Base-by-base conservation (phyloP, 495 filamentous ascomycete genomes). In the Neurospora discreta region DNA sequence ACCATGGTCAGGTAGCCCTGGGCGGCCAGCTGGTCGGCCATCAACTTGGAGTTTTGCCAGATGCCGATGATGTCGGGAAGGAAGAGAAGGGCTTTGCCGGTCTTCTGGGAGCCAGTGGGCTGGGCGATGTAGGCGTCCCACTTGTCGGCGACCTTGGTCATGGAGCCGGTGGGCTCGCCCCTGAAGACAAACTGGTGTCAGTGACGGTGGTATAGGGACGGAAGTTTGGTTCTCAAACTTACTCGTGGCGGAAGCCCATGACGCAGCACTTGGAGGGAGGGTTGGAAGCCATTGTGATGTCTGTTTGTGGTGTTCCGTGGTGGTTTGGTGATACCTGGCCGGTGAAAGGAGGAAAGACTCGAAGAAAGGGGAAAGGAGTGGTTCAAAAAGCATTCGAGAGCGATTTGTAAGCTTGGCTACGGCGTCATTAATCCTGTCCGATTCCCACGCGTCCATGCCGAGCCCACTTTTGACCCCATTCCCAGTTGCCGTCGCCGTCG, bases 11-110 rank as follows among this genome's bases (percentile, higher is more conserved):
- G 85, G 80, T 94, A 97, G 58, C 93, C 93, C 77, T 92, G 91
- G 76, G 88, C 89, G 71, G 93, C 93, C 73, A 87, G 93, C 78
- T 93, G 90, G 83, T 96, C 93, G 72, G 92, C 93, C 71, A 94
- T 82, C 68, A 97, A 87, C 83, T 94, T 84, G 77, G 87, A 84
- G 82, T 96, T 96, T 79, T 87, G 82, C 85, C 88, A 93, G 80
- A 92, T 87, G 72, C 90, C 87, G 76, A 92, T 86, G 76, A 92
- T 86, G 74, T 93, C 91, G 42, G 88, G 86, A 52, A 92, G 75
- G 79, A 83, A 82, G 70, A 88, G 80, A 67, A 89, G 87, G 3
- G 52, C 52, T 18, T 65, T 65, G 65, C 82, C 87, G 60, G 83
- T 81, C 71, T 85, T 81, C 80, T 85, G 81, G 16, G 77, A 76